phyloP scores from a whole-genome alignment of 179 eudicot species.

The Sideroxylon spinosum region DNA sequence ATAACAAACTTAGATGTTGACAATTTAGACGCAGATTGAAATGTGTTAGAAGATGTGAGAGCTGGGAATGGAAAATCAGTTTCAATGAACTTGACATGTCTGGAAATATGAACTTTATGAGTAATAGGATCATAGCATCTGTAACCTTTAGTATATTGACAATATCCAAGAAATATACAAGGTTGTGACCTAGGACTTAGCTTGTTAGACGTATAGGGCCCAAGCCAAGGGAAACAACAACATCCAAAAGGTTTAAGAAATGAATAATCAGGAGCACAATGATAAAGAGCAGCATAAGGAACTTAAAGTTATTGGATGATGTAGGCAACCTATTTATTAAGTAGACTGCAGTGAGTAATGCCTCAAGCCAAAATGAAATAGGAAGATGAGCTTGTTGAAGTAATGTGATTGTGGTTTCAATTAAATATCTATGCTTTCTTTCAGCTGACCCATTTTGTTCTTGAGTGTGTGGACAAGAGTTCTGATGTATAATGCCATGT shows the following conservation, averaged over 20 bases:
- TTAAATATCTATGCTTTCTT: neutral
- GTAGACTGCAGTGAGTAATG: neutral
- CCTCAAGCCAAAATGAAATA: neutral
- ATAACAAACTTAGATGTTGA: too few relatives aligned
- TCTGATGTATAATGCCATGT: neutral
- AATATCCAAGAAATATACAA: neutral
- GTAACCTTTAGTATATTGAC: neutral
- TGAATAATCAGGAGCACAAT: too few relatives aligned
- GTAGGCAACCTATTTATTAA: neutral
- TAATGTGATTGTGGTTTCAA: neutral
- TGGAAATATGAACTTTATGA: neutral
- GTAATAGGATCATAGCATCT: neutral
- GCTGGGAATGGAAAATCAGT: too few relatives aligned
- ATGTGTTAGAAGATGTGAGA: neutral
- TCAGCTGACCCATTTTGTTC: neutral
- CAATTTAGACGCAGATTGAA: too few relatives aligned
- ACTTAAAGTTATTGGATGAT: neutral
- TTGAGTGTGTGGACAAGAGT: neutral
- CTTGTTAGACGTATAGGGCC: neutral
- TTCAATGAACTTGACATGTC: neutral
- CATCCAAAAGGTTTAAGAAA: neutral
- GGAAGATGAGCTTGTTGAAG: neutral
- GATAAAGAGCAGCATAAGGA: neutral
- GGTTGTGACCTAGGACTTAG: neutral
- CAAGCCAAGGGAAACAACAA: neutral